Percentiles rank a stretch among this genome's conserved stretches.
phyloP scores from a whole-genome alignment of 495 filamentous ascomycete species.

The Letharia lupina region DNA sequence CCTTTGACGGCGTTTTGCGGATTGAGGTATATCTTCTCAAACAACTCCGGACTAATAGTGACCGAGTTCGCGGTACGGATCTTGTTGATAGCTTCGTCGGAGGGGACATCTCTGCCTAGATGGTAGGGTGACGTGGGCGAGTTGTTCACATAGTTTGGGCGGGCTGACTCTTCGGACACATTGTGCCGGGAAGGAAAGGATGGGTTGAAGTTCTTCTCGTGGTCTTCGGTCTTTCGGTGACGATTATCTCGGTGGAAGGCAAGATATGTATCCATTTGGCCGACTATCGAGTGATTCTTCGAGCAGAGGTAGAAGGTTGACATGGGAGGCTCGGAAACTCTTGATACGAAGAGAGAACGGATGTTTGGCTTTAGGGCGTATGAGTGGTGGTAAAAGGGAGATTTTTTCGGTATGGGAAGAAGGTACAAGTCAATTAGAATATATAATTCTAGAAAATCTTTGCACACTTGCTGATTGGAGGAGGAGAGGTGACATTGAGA shows the following conservation, averaged over 20 bases:
- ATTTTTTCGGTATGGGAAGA: not conserved
- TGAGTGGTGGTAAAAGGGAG: not conserved
- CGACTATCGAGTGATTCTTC: constrained; percentile 21
- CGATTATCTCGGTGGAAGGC: constrained; percentile 22
- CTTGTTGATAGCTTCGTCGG: constrained; percentile 24
- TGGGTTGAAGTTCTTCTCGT: constrained; percentile 29
- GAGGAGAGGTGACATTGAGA: constrained; percentile 7
- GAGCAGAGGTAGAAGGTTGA: constrained; percentile 22
- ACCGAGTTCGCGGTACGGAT: constrained; percentile 45
- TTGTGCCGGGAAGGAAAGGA: constrained; percentile 30
- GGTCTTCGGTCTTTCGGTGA: constrained; percentile 16
- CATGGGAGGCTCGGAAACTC: constrained; percentile 15
- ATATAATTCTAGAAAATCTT: not conserved
- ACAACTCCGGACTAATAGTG: constrained; percentile 54
- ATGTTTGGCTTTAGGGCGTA: not conserved
- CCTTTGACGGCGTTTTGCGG: constrained; percentile 54
- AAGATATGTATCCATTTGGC: constrained; percentile 22
- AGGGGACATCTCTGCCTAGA: constrained; percentile 16
- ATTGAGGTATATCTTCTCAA: constrained; percentile 66
- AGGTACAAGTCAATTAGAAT: constrained; percentile 1
- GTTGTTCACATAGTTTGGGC: constrained; percentile 19
- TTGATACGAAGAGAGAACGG: not conserved
- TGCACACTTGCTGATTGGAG: constrained; percentile 5
- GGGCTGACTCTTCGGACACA: constrained; percentile 23
- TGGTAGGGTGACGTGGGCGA: constrained; percentile 20